Conservation (phyloP, 495 filamentous ascomycete species). For the Penicillium lividum region DNA sequence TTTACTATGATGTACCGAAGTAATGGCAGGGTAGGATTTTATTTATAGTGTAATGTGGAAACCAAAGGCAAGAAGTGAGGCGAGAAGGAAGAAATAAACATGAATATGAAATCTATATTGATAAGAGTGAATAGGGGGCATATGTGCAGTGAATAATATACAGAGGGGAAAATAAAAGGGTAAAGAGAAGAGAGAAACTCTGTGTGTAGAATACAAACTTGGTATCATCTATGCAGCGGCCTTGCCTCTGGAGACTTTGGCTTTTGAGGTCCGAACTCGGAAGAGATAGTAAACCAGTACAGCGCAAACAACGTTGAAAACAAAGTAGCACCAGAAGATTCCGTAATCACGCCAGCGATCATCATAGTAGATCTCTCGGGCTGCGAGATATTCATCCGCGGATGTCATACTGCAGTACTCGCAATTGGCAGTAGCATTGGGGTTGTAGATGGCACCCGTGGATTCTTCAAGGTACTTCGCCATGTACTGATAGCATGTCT, state of each 20-base stretch:
- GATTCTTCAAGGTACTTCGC: constrained; percentile 39
- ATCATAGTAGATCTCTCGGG: constrained; percentile 46
- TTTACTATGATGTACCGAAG: too few relatives aligned
- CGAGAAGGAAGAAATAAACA: too few relatives aligned
- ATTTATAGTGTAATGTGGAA: too few relatives aligned
- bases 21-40: too few relatives aligned
- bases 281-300: constrained; percentile 69
- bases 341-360: constrained; percentile 71
- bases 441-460: constrained; percentile 55
- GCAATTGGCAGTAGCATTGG: constrained; percentile 52
- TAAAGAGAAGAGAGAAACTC: background rate
- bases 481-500: constrained; percentile 60
- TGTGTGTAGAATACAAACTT: background rate
- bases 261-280: constrained; percentile 45
- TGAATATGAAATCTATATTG: too few relatives aligned
- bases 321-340: constrained; percentile 59
- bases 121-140: background rate
- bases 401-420: constrained; percentile 56
- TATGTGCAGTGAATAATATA: background rate
- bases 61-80: too few relatives aligned
- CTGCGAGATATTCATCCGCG: constrained; percentile 61
- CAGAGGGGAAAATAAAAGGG: background rate
- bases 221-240: background rate
- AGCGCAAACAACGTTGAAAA: constrained; percentile 66
- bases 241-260: constrained; percentile 8